A percentile compares a stretch with the other conserved stretches of the same genome.
phyloP scores from a whole-genome alignment of 495 filamentous ascomycete species.

The Aspergillus haitiensis region DNA sequence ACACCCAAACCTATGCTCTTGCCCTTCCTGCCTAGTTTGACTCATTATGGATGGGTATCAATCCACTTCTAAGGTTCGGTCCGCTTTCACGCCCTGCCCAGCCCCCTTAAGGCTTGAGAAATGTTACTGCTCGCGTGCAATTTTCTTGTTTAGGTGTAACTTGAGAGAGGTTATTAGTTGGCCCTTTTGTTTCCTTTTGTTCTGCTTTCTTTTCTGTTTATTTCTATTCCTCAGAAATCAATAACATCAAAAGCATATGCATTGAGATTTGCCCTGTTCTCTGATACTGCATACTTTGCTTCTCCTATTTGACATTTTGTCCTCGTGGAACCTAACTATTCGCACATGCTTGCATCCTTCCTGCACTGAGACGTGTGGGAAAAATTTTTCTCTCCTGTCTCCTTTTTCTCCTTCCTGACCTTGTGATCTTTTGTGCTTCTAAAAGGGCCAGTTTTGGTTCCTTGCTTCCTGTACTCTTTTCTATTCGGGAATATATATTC shows the following conservation, averaged over 20 bases:
- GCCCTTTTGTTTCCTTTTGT: constrained; percentile 16
- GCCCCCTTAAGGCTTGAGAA: constrained; percentile 28
- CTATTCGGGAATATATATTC: constrained; percentile 42
- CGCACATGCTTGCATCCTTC: constrained; percentile 34
- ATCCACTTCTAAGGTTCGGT: constrained; percentile 30
- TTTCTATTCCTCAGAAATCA: constrained; percentile 23
- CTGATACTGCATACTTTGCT: constrained; percentile 30
- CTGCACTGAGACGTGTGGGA: constrained; percentile 25
- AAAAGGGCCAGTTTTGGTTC: constrained; percentile 13
- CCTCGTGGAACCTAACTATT: constrained; percentile 41
- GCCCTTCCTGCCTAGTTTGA: constrained; percentile 21
- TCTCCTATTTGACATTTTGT: constrained; percentile 25
- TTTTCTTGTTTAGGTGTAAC: constrained; percentile 22
- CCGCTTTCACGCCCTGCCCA: constrained; percentile 27
- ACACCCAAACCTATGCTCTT: constrained; percentile 26
- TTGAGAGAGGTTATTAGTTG: constrained; percentile 28
- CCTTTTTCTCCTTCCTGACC: constrained; percentile 16
- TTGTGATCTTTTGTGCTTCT: constrained; percentile 20
- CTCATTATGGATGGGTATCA: constrained; percentile 35
- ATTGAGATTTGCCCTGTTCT: constrained; percentile 25
- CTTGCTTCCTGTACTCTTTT: constrained; percentile 27
- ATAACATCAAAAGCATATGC: constrained; percentile 23
- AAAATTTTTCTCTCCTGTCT: constrained; percentile 20
- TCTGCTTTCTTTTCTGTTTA: constrained; percentile 14
- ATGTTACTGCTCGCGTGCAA: constrained; percentile 19